Percentiles rank a stretch among this genome's conserved stretches.
Evolutionary conservation across 495 filamentous ascomycete species (phyloP).

Genomic region (Podospora pseudocomata): DNA sequence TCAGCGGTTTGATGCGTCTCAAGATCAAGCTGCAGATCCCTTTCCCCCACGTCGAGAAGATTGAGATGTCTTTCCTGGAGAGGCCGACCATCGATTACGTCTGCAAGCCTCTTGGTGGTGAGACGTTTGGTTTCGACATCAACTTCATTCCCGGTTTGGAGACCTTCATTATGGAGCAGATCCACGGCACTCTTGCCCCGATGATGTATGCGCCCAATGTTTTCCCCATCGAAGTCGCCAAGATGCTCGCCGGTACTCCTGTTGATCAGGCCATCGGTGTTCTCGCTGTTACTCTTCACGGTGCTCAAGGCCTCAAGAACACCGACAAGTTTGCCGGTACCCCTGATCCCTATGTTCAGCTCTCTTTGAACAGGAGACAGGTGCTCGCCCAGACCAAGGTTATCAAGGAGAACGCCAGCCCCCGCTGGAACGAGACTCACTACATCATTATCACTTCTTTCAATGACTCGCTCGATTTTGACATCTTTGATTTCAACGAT

Average conservation of each 20-base stretch:
- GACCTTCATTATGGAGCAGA: slow-evolving; percentile 89
- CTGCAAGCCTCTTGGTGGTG: slow-evolving; percentile 95
- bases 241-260: slow-evolving; percentile 93
- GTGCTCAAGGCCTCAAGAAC: slow-evolving; percentile 89
- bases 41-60: slow-evolving; percentile 89
- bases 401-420: slow-evolving; percentile 76
- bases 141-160: slow-evolving; percentile 96
- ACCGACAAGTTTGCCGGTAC: slow-evolving; percentile 90
- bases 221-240: slow-evolving; percentile 97
- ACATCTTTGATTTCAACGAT: slow-evolving; percentile 91
- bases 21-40: slow-evolving; percentile 96
- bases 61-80: slow-evolving; percentile 85
- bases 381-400: slow-evolving; percentile 86
- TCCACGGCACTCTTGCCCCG: slow-evolving; percentile 84
- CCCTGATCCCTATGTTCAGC: slow-evolving; percentile 82
- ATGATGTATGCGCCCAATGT: slow-evolving; percentile 98
- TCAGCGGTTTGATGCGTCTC: slow-evolving; percentile 87
- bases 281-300: slow-evolving; percentile 83
- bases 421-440: slow-evolving; percentile 93
- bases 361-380: slow-evolving; percentile 79
- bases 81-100: slow-evolving; percentile 81
- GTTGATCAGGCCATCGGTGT: slow-evolving; percentile 96
- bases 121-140: slow-evolving; percentile 94
- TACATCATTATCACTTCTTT: slow-evolving; percentile 90
- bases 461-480: slow-evolving; percentile 76